Conservation (phyloP, 352 stramenopile species). For the Phytophthora sansomeana region DNA sequence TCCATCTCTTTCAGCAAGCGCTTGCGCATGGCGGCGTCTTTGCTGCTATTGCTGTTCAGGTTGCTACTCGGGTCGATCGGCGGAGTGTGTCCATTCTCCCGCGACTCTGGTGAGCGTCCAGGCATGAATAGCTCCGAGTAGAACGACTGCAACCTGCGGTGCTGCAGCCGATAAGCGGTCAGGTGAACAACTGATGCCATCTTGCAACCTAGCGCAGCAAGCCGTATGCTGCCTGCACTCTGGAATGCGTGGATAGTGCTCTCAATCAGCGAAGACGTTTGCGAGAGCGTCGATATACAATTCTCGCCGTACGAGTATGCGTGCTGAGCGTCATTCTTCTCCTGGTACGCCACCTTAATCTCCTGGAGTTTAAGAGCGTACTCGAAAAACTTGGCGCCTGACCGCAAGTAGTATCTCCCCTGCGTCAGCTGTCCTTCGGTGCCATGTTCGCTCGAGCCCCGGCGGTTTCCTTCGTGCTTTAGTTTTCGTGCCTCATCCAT, state of each 20-base stretch:
- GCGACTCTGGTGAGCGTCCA: constrained; percentile 75
- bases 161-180: constrained; percentile 84
- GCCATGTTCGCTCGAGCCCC: constrained; percentile 52
- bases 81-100: constrained; percentile 75
- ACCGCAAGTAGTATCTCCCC: constrained; percentile 79
- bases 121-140: constrained; percentile 87
- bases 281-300: constrained; percentile 70
- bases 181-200: constrained; percentile 81
- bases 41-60: constrained; percentile 58
- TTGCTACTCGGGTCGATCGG: constrained; percentile 59
- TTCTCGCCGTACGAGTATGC: constrained; percentile 70
- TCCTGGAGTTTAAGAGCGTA: constrained; percentile 82
- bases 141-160: constrained; percentile 78
- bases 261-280: constrained; percentile 85
- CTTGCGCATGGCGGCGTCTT: constrained; percentile 71
- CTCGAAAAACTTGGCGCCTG: constrained; percentile 86
- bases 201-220: constrained; percentile 87
- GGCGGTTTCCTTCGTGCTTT: constrained; percentile 85
- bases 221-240: constrained; percentile 57
- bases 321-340: constrained; percentile 68
- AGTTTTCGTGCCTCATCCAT: constrained; percentile 76
- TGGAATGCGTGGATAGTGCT: constrained; percentile 79
- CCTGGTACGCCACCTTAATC: constrained; percentile 82
- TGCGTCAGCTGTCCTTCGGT: constrained; percentile 61
- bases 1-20: constrained; percentile 89